phyloP scores from a whole-genome alignment of 2,329 filamentous ascomycete species.

The Fusarium zealandicum region DNA sequence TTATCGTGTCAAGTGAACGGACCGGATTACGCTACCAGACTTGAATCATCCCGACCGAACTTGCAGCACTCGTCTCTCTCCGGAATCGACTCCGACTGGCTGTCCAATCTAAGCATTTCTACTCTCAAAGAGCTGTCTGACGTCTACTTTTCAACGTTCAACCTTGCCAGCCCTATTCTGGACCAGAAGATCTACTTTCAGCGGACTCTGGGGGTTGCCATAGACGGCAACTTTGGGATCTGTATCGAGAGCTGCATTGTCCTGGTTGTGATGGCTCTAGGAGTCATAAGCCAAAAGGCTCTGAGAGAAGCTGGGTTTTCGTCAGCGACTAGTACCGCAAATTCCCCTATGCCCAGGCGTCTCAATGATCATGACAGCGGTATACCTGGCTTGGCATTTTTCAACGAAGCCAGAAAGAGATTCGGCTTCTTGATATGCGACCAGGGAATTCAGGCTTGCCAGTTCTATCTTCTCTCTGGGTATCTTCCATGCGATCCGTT shows the following conservation, averaged over 20 bases:
- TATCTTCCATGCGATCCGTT: accelerated
- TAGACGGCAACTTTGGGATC: constrained; percentile 22
- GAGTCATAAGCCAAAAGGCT: constrained; percentile 9
- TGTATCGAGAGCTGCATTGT: constrained; percentile 29
- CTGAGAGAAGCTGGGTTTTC: constrained; percentile 11
- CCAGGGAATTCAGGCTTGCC: constrained; percentile 21
- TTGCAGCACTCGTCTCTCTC: constrained; percentile 8
- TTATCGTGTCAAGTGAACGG: constrained; percentile 27
- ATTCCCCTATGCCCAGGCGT: background rate
- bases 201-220: constrained; percentile 19
- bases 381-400: constrained; percentile 20
- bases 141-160: constrained; percentile 25
- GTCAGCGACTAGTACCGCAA: background rate
- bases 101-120: background rate
- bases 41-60: constrained; percentile 13
- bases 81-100: constrained; percentile 10
- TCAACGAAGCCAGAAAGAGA: constrained; percentile 28
- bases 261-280: constrained; percentile 18
- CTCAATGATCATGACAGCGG: background rate
- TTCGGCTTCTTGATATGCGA: constrained; percentile 28
- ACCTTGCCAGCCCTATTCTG: constrained; percentile 16
- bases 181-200: constrained; percentile 33
- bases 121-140: constrained; percentile 26
- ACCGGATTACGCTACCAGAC: constrained; percentile 1
- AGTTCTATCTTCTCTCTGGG: constrained; percentile 25